Percentiles rank a stretch among this genome's conserved stretches.
phyloP scores from a whole-genome alignment of 208 protist genomes.

The Tetramitus jugosus region DNA sequence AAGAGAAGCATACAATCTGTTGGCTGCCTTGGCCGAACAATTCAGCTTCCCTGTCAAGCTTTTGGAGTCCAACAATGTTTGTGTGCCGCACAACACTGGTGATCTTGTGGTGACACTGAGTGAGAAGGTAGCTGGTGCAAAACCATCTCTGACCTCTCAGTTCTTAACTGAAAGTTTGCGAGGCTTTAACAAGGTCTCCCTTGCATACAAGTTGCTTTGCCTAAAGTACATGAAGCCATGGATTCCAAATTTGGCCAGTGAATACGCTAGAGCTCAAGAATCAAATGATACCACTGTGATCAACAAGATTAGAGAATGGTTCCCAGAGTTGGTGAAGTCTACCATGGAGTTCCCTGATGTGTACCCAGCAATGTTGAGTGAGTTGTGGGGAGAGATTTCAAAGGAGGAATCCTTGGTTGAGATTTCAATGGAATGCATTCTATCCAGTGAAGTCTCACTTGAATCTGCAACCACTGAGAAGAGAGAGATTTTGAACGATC shows the following conservation, averaged over 20 bases:
- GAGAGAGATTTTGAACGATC: slow-evolving; percentile 14
- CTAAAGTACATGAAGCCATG: slow-evolving; percentile 23
- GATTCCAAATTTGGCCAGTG: not conserved
- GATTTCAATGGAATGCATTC: slow-evolving; percentile 6
- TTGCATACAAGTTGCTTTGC: not conserved
- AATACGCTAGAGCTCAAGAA: not conserved
- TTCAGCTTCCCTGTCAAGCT: slow-evolving; percentile 8
- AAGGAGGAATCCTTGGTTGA: not conserved
- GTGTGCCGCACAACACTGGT: not conserved
- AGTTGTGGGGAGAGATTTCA: slow-evolving; percentile 8
- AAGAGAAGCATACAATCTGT: slow-evolving; percentile 17
- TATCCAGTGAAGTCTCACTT: not conserved
- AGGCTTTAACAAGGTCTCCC: not conserved
- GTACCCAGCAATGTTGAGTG: slow-evolving; percentile 1
- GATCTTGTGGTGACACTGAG: not conserved
- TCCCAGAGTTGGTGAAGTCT: not conserved
- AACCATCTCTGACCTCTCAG: not conserved
- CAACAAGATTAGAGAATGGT: slow-evolving; percentile 1
- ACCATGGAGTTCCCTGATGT: not conserved
- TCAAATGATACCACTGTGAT: not conserved
- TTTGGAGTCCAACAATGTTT: not conserved
- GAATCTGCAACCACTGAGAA: not conserved
- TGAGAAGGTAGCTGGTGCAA: not conserved
- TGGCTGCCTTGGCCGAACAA: slow-evolving; percentile 10
- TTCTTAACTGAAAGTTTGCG: not conserved